phyloP scores from a whole-genome alignment of 2,329 filamentous ascomycete genomes.

The Fusarium sp. region DNA sequence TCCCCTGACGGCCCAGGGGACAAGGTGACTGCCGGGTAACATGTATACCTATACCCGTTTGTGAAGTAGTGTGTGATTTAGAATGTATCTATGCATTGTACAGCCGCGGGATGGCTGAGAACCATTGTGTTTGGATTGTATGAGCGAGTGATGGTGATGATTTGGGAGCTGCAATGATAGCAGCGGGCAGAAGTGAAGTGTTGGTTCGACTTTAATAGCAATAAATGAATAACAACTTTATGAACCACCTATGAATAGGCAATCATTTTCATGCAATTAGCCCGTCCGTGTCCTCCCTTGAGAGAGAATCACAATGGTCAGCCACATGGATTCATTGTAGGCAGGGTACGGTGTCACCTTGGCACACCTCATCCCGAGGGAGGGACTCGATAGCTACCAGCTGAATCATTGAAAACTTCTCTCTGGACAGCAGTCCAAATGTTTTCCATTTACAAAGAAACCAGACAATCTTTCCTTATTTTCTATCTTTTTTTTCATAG shows the following conservation, averaged over 20 bases:
- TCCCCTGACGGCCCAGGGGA: constrained; percentile 3
- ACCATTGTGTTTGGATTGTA: neutral
- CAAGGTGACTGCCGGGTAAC: constrained; percentile 16
- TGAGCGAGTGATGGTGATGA: neutral
- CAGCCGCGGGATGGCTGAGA: neutral
- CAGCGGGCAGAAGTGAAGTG: neutral
- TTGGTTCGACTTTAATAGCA: neutral
- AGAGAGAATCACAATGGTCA: neutral
- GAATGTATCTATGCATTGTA: neutral
- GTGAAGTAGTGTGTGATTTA: constrained; percentile 12
- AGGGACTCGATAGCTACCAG: neutral
- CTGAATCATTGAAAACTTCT: neutral
- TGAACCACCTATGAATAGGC: neutral
- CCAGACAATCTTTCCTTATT: neutral
- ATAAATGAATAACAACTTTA: neutral
- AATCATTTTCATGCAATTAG: neutral
- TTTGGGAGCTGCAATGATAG: neutral
- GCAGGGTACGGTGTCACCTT: neutral
- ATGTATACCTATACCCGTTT: constrained; percentile 32
- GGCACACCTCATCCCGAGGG: neutral
- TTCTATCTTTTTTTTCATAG: neutral
- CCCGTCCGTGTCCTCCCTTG: neutral
- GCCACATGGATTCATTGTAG: neutral
- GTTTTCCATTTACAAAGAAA: neutral
- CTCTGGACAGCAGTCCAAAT: neutral